Evolutionary conservation across 805 yeast species (phyloP).

Genomic region (Starmerella cellae): DNA sequence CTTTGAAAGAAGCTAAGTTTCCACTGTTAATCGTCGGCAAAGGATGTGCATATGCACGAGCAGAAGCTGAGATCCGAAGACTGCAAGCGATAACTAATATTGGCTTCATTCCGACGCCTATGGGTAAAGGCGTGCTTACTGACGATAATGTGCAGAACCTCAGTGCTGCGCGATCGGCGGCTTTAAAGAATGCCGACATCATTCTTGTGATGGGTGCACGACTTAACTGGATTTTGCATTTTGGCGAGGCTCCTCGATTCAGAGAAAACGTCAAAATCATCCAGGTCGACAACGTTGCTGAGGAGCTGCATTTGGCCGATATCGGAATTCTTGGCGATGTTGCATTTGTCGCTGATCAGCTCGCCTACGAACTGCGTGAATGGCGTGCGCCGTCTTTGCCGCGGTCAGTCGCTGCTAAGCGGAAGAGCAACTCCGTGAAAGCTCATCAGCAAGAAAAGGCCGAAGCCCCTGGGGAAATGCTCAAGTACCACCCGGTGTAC

Average conservation of each 20-base stretch:
- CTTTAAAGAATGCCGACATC: constrained; percentile 44
- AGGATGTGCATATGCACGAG: constrained; percentile 42
- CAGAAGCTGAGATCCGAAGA: constrained; percentile 30
- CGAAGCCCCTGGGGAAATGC: neutral
- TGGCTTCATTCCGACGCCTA: constrained; percentile 60
- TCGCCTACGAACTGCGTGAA: constrained; percentile 26
- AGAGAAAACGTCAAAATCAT: constrained; percentile 35
- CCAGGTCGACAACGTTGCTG: constrained; percentile 44
- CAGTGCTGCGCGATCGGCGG: constrained; percentile 53
- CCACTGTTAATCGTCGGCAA: constrained; percentile 55
- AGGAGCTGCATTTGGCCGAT: constrained; percentile 40
- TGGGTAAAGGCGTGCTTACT: constrained; percentile 61
- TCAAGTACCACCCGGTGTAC: constrained; percentile 45
- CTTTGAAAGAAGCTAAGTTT: constrained; percentile 29
- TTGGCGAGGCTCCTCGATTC: constrained; percentile 48
- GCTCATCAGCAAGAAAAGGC: constrained; percentile 29
- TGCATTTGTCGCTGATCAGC: constrained; percentile 30
- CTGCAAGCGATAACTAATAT: constrained; percentile 35
- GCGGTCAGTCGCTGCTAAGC: constrained; percentile 19
- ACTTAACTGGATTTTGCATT: constrained; percentile 61
- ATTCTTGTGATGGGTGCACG: constrained; percentile 52
- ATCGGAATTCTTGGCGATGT: constrained; percentile 48
- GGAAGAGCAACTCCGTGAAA: constrained; percentile 25
- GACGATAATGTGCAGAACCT: constrained; percentile 39
- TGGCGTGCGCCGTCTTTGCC: constrained; percentile 30